Evolutionary conservation across 2,329 filamentous ascomycete species (phyloP), one percentile per base, ranked within the genome.

Genomic region (Talaromyces funiculosus): DNA sequence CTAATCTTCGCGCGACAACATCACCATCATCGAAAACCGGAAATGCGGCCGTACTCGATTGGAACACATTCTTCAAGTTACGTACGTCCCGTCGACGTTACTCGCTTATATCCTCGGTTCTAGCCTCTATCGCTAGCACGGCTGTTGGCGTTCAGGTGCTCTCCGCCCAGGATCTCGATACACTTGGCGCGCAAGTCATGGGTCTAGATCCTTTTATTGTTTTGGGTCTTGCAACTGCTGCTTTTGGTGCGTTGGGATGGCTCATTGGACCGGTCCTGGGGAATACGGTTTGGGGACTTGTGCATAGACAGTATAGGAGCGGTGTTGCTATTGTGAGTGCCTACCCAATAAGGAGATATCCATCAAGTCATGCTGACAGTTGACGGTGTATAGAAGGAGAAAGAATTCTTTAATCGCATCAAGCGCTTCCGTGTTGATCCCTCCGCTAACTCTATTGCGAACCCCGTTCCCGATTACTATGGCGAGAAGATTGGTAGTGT

Each of bases 401-500:
- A 87, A 69, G 88, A 93, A 74, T 97, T 99, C 80, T 97, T 93
- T 76, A 85, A 87, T 63, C 85, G 93, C 66, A 90, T 99, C 77
- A 94, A 92, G 81, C 90, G 88, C 76, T 89, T 94, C 79, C 87
- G 94, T 26, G 93, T 96, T 63, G 93, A 99, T 73, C 93, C 94
- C 3, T 89, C 87, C 16, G 88, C 89, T 58, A 95, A 92, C 64
- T 96, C 90, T 42, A 87, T 94, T 67, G 85, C 90, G 57, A 97
- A 97, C 78, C 94, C 94, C 18, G 90, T 96, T 0, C 92, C 93
- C 45, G 94, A 99, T 74, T 99, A 96, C 78, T 99, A 99, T 71
- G 94, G 94, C 69, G 94, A 99, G 80, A 97, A 97, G 83, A 96
- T 99, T 69, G 90, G 90, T 56, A 96, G 92, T 69, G 91, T 97